A percentile compares a stretch with the other conserved stretches of the same genome.
Evolutionary conservation across 2,329 filamentous ascomycete species (phyloP).

Genomic region (Neofusicoccum cordaticola): DNA sequence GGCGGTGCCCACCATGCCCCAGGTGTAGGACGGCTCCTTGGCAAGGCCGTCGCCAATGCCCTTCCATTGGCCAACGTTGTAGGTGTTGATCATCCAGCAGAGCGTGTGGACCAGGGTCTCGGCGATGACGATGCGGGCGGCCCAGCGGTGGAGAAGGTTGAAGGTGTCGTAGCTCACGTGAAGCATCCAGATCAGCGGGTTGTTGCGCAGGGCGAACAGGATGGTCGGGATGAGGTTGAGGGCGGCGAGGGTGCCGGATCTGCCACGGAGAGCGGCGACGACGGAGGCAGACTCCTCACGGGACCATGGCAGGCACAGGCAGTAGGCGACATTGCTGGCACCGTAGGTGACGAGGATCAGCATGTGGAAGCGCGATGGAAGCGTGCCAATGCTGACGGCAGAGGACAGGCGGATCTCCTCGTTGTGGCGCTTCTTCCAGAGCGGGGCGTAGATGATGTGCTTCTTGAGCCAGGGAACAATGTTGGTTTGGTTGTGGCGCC

Average conservation of each 20-base stretch:
- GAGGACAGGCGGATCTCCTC: conserved; percentile 66
- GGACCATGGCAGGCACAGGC: conserved; percentile 63
- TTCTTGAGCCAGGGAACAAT: conserved; percentile 61
- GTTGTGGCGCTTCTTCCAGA: conserved; percentile 75
- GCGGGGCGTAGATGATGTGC: conserved; percentile 66
- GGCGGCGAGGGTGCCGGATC: conserved; percentile 77
- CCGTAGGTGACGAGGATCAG: conserved; percentile 66
- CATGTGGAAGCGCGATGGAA: conserved; percentile 76
- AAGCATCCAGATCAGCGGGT: conserved; percentile 78
- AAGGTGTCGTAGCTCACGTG: conserved; percentile 94
- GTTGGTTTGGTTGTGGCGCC: conserved; percentile 43
- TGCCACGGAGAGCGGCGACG: conserved; percentile 78
- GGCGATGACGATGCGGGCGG: conserved; percentile 69
- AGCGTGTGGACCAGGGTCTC: conserved; percentile 69
- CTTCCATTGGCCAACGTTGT: conserved; percentile 58
- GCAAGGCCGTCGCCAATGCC: conserved; percentile 56
- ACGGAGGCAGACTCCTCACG: conserved; percentile 53
- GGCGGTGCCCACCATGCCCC: conserved; percentile 58
- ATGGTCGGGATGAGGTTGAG: conserved; percentile 92
- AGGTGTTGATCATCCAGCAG: conserved; percentile 69
- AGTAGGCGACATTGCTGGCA: conserved; percentile 74
- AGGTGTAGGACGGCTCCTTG: conserved; percentile 62
- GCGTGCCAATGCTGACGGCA: conserved; percentile 69
- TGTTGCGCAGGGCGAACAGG: conserved; percentile 87
- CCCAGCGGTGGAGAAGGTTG: conserved; percentile 84